Base-by-base conservation (phyloP, 208 protist genomes). In the Wallacemonas sp. region DNA sequence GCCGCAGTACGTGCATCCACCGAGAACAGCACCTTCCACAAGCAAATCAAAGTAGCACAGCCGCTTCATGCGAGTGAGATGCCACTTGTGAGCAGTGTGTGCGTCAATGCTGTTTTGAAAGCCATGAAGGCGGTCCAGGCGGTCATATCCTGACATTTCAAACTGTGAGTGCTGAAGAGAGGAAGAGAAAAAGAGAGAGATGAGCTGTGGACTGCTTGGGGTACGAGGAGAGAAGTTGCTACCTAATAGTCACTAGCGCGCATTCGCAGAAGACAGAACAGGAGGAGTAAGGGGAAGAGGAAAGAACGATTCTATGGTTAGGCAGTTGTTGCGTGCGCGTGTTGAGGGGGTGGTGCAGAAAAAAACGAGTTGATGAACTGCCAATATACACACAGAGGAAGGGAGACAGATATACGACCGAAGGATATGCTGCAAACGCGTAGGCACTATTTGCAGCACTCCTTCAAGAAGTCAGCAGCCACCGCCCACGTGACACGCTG, bases 41-140 rank as follows among this genome's bases (percentile, higher is more conserved):
- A 49, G 24, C 6, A 62, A 24, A 24, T 62, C 41, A 47, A 62
- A 62, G 56, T 62, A 62, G 56, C 56, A 49, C 11, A 62, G 41
- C 19, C 56, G 56, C 36, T 38, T 44, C 39, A 45, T 45, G 22
- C 56, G 56, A 2, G 14, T 49, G 38, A 62, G 27, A 24, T 62
- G 41, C 34, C 34, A 62, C 56, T 62, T 62, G 56, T 62, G 36
- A 5, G 41, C 41, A 15, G 34, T 45, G 56, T 62, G 56, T 21
- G 39, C 36, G 1, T 62, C 56, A 27, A 62, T 58, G 19, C 51
- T 58, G 51, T 58, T 58, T 31, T 58, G 51, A 8, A 58, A n/a
- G 3, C 9, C 14, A 31, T 58, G 51, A 9, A 58, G 51, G 51
- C 24, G 51, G 19, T 39, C 31, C 17, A 58, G 51, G n/a, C 51